Conservation (phyloP, 2,329 filamentous ascomycete species). For the Aaosphaeria arxii region DNA sequence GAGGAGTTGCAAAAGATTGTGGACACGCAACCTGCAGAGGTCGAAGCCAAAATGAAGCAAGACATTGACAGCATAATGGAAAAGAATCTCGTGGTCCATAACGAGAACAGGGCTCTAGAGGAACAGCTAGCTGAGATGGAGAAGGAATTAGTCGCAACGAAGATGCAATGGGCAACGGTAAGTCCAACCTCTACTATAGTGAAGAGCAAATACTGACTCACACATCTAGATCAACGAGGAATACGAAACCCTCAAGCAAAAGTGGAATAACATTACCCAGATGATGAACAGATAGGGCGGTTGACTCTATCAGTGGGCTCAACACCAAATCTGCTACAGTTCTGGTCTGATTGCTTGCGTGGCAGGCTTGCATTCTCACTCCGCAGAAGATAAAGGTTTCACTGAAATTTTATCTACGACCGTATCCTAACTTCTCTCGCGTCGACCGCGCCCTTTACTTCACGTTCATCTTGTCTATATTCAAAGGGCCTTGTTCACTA, state of each 20-base stretch:
- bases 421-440: conserved; percentile 11
- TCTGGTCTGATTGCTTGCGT: not conserved
- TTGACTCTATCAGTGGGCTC: not conserved
- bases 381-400: too few relatives aligned
- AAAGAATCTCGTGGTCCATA: conserved; percentile 87
- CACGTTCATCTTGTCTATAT: conserved; percentile 30
- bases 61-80: conserved; percentile 93
- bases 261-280: conserved; percentile 46
- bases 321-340: not conserved
- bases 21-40: conserved; percentile 82
- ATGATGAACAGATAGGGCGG: conserved; percentile 38
- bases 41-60: conserved; percentile 74
- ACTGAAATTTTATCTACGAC: too few relatives aligned
- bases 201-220: conserved; percentile 11
- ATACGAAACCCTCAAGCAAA: conserved; percentile 48
- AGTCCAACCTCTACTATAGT: conserved; percentile 32
- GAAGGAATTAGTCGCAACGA: conserved; percentile 85
- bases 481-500: conserved; percentile 1
- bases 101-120: conserved; percentile 84
- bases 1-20: conserved; percentile 82
- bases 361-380: conserved; percentile 1
- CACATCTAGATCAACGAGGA: conserved; percentile 44
- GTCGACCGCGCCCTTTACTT: conserved; percentile 23
- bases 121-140: conserved; percentile 91
- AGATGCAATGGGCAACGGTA: conserved; percentile 95